phyloP scores from a whole-genome alignment of 352 stramenopile species.

The Plasmopara viticola region DNA sequence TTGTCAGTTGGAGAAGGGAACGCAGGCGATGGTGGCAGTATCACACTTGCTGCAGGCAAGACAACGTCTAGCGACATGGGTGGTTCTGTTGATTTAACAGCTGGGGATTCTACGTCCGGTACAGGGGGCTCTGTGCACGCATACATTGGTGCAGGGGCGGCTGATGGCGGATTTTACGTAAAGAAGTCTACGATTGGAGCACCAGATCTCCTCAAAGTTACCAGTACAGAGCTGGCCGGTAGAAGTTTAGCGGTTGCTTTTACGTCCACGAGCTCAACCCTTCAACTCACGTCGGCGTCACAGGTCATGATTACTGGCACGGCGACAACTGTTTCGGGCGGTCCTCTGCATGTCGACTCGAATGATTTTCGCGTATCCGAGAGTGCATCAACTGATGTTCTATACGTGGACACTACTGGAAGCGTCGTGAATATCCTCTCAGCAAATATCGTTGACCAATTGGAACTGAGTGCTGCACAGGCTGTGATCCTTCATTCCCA shows the following conservation, averaged over 20 bases:
- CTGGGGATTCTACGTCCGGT: conserved; percentile 29
- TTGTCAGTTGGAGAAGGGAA: conserved; percentile 33
- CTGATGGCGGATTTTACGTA: conserved; percentile 33
- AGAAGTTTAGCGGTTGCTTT: conserved; percentile 34
- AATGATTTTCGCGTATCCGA: conserved; percentile 37
- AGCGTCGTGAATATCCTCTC: conserved; percentile 22
- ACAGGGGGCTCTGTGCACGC: conserved; percentile 42
- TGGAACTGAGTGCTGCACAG: conserved; percentile 21
- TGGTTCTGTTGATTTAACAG: conserved; percentile 34
- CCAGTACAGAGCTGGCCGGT: conserved; percentile 21
- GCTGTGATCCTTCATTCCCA: conserved; percentile 30
- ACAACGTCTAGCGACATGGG: conserved; percentile 11
- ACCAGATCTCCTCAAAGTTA: conserved; percentile 35
- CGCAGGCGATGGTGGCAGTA: conserved; percentile 5
- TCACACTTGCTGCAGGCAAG: too few relatives aligned
- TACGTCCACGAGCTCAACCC: conserved; percentile 35
- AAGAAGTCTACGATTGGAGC: conserved; percentile 25
- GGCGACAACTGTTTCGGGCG: conserved; percentile 38
- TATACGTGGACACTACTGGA: conserved; percentile 25
- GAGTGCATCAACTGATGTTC: conserved; percentile 18
- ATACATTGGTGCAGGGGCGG: conserved; percentile 21
- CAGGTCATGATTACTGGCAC: conserved; percentile 37
- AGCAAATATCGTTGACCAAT: conserved; percentile 20
- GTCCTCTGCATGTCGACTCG: conserved; percentile 39
- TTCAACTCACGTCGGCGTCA: conserved; percentile 32